These are phyloP conservation scores for Bipolaris gigantea DNA, from an alignment of 2,329 filamentous ascomycete species.

Conservation along the genomic window DNA sequence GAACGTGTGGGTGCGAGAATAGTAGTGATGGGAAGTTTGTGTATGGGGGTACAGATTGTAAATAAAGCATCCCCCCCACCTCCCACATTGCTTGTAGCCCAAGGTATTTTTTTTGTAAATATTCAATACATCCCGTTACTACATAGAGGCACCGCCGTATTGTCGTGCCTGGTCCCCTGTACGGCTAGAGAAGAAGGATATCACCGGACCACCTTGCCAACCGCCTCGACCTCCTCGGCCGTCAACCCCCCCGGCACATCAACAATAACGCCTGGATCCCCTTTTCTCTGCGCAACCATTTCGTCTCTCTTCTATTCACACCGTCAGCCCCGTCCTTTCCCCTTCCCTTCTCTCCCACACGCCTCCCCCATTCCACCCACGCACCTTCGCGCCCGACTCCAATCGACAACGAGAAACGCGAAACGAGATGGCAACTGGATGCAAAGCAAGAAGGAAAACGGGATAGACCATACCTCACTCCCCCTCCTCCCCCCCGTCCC, in stretches of 20 bases:
- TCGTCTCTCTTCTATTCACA: conserved; percentile 41
- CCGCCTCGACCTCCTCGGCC: conserved; percentile 49
- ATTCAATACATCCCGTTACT: no score
- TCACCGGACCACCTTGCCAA: conserved; percentile 11
- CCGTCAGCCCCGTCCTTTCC: neutral
- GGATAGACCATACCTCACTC: neutral
- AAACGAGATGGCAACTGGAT: no score
- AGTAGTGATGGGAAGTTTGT: conserved; percentile 31
- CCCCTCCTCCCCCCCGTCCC: conserved; percentile 5
- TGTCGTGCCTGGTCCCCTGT: no score
- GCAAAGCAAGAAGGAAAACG: no score
- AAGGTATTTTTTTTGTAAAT: no score
- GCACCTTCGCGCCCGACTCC: no score
- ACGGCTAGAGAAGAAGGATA: no score
- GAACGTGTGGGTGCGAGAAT: conserved; percentile 31
- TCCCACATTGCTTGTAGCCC: no score
- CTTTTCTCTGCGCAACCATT: conserved; percentile 43
- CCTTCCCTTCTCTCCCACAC: neutral
- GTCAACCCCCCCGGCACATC: conserved; percentile 50
- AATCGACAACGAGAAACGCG: no score
- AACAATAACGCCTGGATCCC: conserved; percentile 51
- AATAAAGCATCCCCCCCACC: neutral
- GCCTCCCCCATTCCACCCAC: no score
- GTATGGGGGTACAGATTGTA: conserved; percentile 15
- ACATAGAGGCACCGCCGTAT: no score